phyloP scores from a whole-genome alignment of 2,329 filamentous ascomycete genomes.

The Phyllosticta ampelicida region DNA sequence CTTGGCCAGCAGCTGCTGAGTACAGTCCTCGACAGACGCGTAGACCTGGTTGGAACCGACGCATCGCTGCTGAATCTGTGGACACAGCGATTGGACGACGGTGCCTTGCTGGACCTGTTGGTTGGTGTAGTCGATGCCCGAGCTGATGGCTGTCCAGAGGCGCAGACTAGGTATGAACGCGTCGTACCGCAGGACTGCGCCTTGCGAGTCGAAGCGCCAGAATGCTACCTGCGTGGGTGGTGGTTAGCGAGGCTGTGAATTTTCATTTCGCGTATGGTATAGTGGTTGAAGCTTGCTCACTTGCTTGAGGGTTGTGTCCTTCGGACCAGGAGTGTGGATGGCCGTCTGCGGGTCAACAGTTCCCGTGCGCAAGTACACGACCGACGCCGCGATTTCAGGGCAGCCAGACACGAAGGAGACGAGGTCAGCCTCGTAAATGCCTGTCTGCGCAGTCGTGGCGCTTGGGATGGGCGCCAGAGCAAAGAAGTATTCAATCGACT shows the following conservation, averaged over 20 bases:
- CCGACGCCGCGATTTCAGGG: constrained; percentile 26
- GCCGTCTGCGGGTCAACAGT: background rate
- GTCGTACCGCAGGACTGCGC: constrained; percentile 34
- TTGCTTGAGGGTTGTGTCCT: background rate
- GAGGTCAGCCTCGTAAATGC: constrained; percentile 16
- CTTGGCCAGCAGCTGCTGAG: constrained; percentile 22
- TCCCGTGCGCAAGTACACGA: constrained; percentile 24
- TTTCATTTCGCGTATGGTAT: no score
- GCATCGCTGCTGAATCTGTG: constrained; percentile 25
- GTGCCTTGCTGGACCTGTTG: constrained; percentile 19
- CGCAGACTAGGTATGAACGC: constrained; percentile 35
- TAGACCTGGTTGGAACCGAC: constrained; percentile 29
- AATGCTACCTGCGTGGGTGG: constrained; percentile 25
- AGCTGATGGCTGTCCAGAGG: constrained; percentile 25
- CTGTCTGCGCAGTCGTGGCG: constrained; percentile 17
- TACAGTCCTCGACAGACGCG: constrained; percentile 24
- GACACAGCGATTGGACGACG: constrained; percentile 21
- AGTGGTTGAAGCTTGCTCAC: no score
- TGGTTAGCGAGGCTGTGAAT: background rate
- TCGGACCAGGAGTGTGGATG: background rate
- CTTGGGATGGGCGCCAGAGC: constrained; percentile 29
- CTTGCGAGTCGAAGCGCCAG: constrained; percentile 36
- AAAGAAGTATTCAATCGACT: constrained; percentile 37
- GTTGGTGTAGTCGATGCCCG: constrained; percentile 19
- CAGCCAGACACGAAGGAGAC: constrained; percentile 26